These are phyloP conservation scores for Rubroshorea leprosula DNA, from an alignment of 345 rosid species.

Conservation along the genomic window DNA sequence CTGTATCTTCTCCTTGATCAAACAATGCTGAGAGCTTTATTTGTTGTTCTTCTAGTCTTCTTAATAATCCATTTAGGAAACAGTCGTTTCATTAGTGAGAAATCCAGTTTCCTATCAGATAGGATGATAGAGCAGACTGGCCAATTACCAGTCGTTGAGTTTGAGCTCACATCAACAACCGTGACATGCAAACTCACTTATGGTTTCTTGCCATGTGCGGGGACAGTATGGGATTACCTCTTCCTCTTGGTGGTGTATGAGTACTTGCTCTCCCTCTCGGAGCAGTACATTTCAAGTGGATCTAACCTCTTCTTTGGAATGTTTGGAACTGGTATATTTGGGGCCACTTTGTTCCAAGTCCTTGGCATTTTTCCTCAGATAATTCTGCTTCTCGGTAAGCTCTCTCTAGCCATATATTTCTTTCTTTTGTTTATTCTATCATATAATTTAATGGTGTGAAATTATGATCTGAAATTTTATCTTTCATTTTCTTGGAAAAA, in stretches of 20 bases:
- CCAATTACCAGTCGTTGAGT: no score
- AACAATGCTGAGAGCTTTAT: conserved; percentile 10
- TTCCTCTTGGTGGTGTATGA: conserved; percentile 41
- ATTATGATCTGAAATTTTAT: no score
- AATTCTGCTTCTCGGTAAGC: conserved; percentile 33
- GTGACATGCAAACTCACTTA: no score
- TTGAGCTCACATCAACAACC: no score
- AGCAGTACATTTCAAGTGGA: conserved; percentile 24
- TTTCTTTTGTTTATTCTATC: no score
- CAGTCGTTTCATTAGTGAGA: conserved; percentile 20
- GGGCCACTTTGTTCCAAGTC: conserved; percentile 40
- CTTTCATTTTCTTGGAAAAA: no score
- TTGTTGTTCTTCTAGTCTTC: conserved; percentile 17
- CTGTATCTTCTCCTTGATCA: no score
- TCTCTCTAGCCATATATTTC: no score
- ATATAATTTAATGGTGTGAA: no score
- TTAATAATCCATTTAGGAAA: conserved; percentile 11
- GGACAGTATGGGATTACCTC: conserved; percentile 35
- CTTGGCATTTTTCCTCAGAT: conserved; percentile 37
- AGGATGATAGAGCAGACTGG: not conserved
- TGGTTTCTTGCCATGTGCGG: no score
- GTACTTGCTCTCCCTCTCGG: conserved; percentile 31
- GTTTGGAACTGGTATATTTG: conserved; percentile 50
- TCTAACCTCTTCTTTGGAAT: conserved; percentile 43
- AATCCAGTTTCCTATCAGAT: conserved; percentile 8